These are phyloP conservation scores for Teratosphaeria pseudoeucalypti DNA, from an alignment of 2,329 filamentous ascomycete species.

Conservation along the genomic window DNA sequence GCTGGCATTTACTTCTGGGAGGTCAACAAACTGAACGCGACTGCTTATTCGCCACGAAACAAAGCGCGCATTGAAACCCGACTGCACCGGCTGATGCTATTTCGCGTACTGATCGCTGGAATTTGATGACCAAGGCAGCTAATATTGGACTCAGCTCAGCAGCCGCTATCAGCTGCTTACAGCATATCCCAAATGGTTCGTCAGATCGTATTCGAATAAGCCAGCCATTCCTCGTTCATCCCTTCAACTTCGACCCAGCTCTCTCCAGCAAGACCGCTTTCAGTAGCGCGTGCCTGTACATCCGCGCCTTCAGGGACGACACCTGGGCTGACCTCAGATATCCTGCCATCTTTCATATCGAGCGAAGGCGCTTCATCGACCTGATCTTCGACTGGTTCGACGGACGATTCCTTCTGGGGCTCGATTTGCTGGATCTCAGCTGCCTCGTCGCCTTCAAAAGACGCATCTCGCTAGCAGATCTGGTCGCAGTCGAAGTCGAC, in stretches of 20 bases:
- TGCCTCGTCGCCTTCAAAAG: neutral
- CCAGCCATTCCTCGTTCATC: neutral
- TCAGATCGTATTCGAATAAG: neutral
- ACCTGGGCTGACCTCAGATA: neutral
- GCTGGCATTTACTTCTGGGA: no score
- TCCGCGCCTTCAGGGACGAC: neutral
- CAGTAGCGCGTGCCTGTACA: neutral
- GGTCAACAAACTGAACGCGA: neutral
- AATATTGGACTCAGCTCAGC: neutral
- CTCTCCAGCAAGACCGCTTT: neutral
- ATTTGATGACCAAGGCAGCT: neutral
- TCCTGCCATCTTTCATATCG: neutral
- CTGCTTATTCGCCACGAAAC: neutral
- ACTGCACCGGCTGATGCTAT: neutral
- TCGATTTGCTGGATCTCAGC: neutral
- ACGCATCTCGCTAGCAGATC: neutral
- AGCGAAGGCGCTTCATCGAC: neutral
- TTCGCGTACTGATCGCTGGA: neutral
- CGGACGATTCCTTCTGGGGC: neutral
- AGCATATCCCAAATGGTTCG: neutral
- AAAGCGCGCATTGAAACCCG: neutral
- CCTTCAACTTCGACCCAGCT: neutral
- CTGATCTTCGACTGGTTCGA: neutral
- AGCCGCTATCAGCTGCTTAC: neutral
- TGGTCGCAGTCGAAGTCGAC: neutral